Evolutionary conservation across 1,284 basidiomycete genomes (phyloP).

Genomic region (Boletellus dicymbophilus): DNA sequence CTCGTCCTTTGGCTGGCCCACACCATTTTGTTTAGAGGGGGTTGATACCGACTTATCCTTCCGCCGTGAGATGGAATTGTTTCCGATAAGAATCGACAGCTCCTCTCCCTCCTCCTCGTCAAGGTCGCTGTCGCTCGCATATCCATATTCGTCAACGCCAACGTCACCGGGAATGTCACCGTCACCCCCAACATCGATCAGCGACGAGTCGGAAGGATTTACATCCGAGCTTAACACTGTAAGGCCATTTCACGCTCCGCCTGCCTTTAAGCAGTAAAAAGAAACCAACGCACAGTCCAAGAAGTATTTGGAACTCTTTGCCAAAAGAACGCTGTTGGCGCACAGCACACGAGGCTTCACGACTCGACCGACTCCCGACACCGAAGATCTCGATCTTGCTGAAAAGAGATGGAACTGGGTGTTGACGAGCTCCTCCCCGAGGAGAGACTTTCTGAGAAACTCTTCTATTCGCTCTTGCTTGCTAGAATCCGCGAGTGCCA

Average conservation of each 20-base stretch:
- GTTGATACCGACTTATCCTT: not conserved
- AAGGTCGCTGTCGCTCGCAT: slow-evolving; percentile 32
- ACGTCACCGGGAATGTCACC: slow-evolving; percentile 9
- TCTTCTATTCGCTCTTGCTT: slow-evolving; percentile 15
- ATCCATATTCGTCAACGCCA: slow-evolving; percentile 23
- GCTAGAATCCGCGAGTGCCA: not conserved
- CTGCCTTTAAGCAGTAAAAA: not conserved
- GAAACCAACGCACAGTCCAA: slow-evolving; percentile 18
- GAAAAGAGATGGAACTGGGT: slow-evolving; percentile 34
- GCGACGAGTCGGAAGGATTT: slow-evolving; percentile 6
- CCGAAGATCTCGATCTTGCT: slow-evolving; percentile 14
- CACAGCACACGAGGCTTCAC: slow-evolving; percentile 22
- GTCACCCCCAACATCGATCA: slow-evolving; percentile 17
- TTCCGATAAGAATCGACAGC: not conserved
- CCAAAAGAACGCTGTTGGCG: slow-evolving; percentile 23
- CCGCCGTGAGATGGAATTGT: not conserved
- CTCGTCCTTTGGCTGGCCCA: slow-evolving; percentile 2
- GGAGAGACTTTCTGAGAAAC: slow-evolving; percentile 26
- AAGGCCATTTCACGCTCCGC: not conserved
- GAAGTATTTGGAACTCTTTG: slow-evolving; percentile 26
- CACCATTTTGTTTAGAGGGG: not conserved
- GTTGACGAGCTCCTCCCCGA: slow-evolving; percentile 28
- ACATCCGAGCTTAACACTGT: slow-evolving; percentile 22
- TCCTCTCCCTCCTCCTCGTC: slow-evolving; percentile 18
- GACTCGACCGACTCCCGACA: slow-evolving; percentile 3